These are phyloP conservation scores for Xylaria sp. DNA, from an alignment of 2,329 filamentous ascomycete genomes.

Conservation along the genomic window DNA sequence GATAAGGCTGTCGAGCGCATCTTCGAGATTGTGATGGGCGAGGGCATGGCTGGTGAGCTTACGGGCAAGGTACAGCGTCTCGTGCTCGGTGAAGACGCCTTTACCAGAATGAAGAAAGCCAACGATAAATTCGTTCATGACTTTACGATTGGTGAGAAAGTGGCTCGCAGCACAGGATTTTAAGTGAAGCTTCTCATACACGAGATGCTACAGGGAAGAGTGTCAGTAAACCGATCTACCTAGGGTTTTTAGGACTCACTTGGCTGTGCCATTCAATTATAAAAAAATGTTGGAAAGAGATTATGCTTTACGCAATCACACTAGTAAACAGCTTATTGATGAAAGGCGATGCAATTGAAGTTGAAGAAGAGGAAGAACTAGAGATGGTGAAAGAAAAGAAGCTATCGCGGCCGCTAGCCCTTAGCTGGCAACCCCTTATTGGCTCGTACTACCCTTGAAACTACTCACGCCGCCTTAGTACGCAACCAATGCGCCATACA, in stretches of 20 bases:
- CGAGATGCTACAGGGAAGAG: neutral
- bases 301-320: too few species aligned
- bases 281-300: too few species aligned
- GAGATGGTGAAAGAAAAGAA: too few species aligned
- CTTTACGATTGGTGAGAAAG: slow-evolving; percentile 39
- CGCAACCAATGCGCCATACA: too few species aligned
- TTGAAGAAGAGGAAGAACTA: too few species aligned
- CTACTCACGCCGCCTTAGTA: too few species aligned
- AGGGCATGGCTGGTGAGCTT: slow-evolving; percentile 48
- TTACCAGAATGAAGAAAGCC: slow-evolving; percentile 39
- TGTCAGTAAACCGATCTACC: neutral
- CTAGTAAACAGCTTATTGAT: too few species aligned
- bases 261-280: neutral
- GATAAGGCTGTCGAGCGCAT: slow-evolving; percentile 52
- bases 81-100: slow-evolving; percentile 52
- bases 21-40: slow-evolving; percentile 52
- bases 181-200: neutral
- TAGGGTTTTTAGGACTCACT: neutral
- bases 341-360: too few species aligned
- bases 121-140: slow-evolving; percentile 41
- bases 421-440: too few species aligned
- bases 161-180: slow-evolving; percentile 42
- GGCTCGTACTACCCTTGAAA: too few species aligned
- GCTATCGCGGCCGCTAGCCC: too few species aligned
- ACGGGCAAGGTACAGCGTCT: slow-evolving; percentile 52